A percentile compares a stretch with the other conserved stretches of the same genome.
Evolutionary conservation across 257 asterid genomes (phyloP).

Genomic region (Nicotiana obtusifolia): DNA sequence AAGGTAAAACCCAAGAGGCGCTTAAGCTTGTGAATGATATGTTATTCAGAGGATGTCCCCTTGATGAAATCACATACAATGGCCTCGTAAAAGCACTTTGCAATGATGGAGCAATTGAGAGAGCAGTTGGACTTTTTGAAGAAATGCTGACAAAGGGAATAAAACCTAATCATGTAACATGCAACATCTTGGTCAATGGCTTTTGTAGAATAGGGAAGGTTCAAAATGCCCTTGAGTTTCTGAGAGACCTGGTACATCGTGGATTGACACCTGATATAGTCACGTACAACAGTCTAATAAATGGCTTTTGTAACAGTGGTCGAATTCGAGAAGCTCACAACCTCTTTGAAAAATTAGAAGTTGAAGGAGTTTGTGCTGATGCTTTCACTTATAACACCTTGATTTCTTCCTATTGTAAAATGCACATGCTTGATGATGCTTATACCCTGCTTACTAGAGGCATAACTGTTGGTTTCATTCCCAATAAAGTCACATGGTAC

Average conservation of each 20-base stretch:
- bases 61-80: conserved; percentile 64
- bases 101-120: conserved; percentile 60
- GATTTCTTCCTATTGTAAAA: conserved; percentile 54
- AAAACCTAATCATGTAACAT: conserved; percentile 41
- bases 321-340: conserved; percentile 50
- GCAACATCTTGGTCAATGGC: conserved; percentile 49
- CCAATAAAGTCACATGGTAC: conserved; percentile 65
- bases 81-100: conserved; percentile 76
- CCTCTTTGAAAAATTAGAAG: conserved; percentile 48
- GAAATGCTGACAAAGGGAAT: conserved; percentile 68
- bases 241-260: conserved; percentile 54
- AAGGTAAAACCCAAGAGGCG: conserved; percentile 50
- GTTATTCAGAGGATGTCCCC: conserved; percentile 66
- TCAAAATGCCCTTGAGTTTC: conserved; percentile 57
- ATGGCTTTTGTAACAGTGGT: conserved; percentile 67
- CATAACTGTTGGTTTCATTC: conserved; percentile 55
- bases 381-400: conserved; percentile 61
- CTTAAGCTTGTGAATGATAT: conserved; percentile 71
- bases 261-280: conserved; percentile 77
- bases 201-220: conserved; percentile 20
- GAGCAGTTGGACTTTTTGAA: conserved; percentile 63
- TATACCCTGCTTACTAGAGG: conserved; percentile 45
- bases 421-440: conserved; percentile 59
- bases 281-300: conserved; percentile 65
- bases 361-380: conserved; percentile 60